Evolutionary conservation across 2,329 filamentous ascomycete species (phyloP).

Genomic region (Elsinoe ampelina): DNA sequence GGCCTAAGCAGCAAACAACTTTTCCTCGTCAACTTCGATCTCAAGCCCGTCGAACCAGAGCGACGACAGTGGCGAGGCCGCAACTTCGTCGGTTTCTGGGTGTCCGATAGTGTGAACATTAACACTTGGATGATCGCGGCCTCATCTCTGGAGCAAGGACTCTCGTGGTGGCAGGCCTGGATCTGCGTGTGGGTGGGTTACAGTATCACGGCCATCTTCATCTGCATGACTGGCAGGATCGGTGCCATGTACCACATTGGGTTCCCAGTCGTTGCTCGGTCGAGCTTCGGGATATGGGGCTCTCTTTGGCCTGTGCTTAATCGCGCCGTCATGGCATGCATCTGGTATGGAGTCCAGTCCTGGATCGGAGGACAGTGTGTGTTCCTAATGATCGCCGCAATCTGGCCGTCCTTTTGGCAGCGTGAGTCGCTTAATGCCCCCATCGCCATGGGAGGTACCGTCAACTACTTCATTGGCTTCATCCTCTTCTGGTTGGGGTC

Average conservation of each 20-base stretch:
- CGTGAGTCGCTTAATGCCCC: constrained; percentile 4
- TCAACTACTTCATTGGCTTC: constrained; percentile 60
- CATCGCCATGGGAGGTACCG: constrained; percentile 15
- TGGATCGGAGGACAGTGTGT: constrained; percentile 75
- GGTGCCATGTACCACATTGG: constrained; percentile 82
- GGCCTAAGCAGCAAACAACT: constrained; percentile 70
- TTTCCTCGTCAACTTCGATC: constrained; percentile 67
- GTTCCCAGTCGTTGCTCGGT: constrained; percentile 69
- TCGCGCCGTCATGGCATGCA: constrained; percentile 74
- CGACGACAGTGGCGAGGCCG: constrained; percentile 75
- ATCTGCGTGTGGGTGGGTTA: constrained; percentile 56
- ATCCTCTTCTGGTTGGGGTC: constrained; percentile 77
- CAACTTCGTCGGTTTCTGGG: constrained; percentile 81
- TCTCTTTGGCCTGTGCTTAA: constrained; percentile 84
- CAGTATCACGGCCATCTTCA: constrained; percentile 63
- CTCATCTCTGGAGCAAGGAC: constrained; percentile 65
- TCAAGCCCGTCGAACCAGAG: constrained; percentile 58
- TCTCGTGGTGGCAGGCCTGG: constrained; percentile 44
- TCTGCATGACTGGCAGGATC: constrained; percentile 70
- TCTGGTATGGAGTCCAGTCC: constrained; percentile 79
- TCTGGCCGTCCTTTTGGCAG: constrained; percentile 52
- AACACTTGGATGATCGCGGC: constrained; percentile 57
- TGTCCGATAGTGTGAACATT: constrained; percentile 56
- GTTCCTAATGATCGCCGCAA: constrained; percentile 77
- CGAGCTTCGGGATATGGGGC: constrained; percentile 84